Percentiles rank a stretch among this genome's conserved stretches.
Evolutionary conservation across 1,139 yeast species (phyloP).

Genomic region (Yamadazyma taylorii): DNA sequence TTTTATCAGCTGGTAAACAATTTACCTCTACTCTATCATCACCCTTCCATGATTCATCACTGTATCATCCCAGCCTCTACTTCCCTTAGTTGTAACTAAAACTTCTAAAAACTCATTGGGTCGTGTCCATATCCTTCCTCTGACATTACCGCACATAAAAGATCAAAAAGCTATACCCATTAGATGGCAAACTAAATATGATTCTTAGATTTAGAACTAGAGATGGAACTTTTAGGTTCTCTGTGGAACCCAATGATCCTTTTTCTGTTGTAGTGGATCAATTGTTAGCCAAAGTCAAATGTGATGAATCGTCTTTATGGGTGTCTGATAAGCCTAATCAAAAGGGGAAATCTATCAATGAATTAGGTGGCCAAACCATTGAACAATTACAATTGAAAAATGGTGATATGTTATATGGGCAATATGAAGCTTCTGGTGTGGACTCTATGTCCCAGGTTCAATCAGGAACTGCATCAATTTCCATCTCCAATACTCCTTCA

Average conservation of each 20-base stretch:
- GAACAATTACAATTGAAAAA: constrained; percentile 60
- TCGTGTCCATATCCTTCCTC: too few relatives aligned
- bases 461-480: constrained; percentile 14
- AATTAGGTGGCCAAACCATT: constrained; percentile 47
- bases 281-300: constrained; percentile 36
- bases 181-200: constrained; percentile 15
- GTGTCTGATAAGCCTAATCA: constrained; percentile 50
- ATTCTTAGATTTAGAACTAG: constrained; percentile 75
- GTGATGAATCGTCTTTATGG: constrained; percentile 32
- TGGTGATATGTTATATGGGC: constrained; percentile 79
- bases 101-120: too few relatives aligned
- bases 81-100: too few relatives aligned
- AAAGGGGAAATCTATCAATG: constrained; percentile 45
- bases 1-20: too few relatives aligned
- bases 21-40: too few relatives aligned
- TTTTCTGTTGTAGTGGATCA: constrained; percentile 52
- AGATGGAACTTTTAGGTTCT: constrained; percentile 77
- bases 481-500: constrained; percentile 5
- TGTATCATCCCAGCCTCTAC: too few relatives aligned
- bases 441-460: constrained; percentile 10
- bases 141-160: not conserved
- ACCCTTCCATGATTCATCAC: too few relatives aligned
- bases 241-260: constrained; percentile 46
- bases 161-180: too few relatives aligned
- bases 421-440: constrained; percentile 34